Percentiles rank a stretch among this genome's conserved stretches.
These are phyloP conservation scores for Termitomyces sp. DNA, from an alignment of 768 basidiomycete species.

Conservation along the genomic window DNA sequence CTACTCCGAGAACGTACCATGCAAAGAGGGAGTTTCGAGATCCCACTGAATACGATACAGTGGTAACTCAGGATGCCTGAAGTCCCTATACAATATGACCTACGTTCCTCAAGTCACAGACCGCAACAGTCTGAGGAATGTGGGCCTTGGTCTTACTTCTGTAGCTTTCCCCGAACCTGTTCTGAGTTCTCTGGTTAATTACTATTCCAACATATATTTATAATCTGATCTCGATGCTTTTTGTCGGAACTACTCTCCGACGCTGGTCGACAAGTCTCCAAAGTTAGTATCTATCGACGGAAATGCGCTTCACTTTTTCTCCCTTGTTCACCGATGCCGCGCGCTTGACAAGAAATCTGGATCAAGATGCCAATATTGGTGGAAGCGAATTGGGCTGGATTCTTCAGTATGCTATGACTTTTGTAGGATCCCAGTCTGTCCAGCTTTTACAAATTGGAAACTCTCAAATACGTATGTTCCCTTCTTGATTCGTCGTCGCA, in stretches of 20 bases:
- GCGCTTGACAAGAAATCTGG: conserved; percentile 10
- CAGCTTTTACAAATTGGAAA: conserved; percentile 17
- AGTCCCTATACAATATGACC: conserved; percentile 28
- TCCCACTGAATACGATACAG: conserved; percentile 17
- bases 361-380: conserved; percentile 13
- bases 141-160: background rate
- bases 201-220: conserved; percentile 36
- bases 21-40: conserved; percentile 9
- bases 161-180: background rate
- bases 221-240: conserved; percentile 39
- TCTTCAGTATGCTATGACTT: conserved; percentile 39
- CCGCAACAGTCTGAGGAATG: conserved; percentile 27
- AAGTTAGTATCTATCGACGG: conserved; percentile 40
- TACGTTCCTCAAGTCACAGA: conserved; percentile 25
- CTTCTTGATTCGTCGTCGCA: background rate
- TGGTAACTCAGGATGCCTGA: conserved; percentile 24
- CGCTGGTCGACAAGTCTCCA: conserved; percentile 34
- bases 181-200: conserved; percentile 29
- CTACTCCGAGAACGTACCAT: background rate
- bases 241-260: conserved; percentile 31
- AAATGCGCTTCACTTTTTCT: conserved; percentile 20
- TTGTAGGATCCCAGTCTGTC: conserved; percentile 26
- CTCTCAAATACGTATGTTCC: background rate
- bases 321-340: background rate
- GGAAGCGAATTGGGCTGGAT: conserved; percentile 41